phyloP scores from a whole-genome alignment of 2,329 filamentous ascomycete species.

The Monosporascus sp. region DNA sequence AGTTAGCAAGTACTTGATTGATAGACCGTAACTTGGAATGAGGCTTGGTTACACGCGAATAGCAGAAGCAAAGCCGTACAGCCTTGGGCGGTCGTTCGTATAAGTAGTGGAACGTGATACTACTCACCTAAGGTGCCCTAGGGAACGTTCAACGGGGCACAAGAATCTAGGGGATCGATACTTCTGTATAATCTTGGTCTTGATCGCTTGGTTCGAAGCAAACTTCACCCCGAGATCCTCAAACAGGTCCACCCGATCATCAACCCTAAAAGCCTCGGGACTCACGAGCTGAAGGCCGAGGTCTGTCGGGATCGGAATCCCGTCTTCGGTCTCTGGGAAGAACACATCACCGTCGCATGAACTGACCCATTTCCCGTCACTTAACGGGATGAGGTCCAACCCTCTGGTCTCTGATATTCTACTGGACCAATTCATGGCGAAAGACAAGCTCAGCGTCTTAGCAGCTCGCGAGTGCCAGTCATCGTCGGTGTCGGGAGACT shows the following conservation, averaged over 20 bases:
- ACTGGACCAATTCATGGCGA: not conserved
- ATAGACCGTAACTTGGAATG: no score
- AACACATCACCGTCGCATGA: not conserved
- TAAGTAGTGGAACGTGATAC: not conserved
- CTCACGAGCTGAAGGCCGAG: not conserved
- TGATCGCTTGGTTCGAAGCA: not conserved
- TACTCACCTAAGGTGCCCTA: not conserved
- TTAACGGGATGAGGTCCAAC: slow-evolving; percentile 13
- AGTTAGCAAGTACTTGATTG: not conserved
- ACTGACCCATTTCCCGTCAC: slow-evolving; percentile 12
- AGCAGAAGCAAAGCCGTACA: no score
- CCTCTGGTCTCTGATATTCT: not conserved
- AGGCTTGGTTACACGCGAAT: no score
- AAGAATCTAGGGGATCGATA: not conserved
- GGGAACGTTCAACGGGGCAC: not conserved
- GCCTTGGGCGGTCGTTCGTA: no score
- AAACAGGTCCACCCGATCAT: not conserved
- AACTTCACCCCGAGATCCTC: not conserved
- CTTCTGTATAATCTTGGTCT: not conserved
- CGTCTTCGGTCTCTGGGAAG: not conserved
- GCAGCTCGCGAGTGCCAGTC: slow-evolving; percentile 15
- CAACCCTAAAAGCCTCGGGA: not conserved
- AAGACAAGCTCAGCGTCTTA: slow-evolving; percentile 7
- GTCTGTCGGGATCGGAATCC: not conserved
- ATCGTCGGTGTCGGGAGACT: slow-evolving; percentile 10